Conservation (phyloP, 2,329 filamentous ascomycete species). For the Trichoderma lentiforme region DNA sequence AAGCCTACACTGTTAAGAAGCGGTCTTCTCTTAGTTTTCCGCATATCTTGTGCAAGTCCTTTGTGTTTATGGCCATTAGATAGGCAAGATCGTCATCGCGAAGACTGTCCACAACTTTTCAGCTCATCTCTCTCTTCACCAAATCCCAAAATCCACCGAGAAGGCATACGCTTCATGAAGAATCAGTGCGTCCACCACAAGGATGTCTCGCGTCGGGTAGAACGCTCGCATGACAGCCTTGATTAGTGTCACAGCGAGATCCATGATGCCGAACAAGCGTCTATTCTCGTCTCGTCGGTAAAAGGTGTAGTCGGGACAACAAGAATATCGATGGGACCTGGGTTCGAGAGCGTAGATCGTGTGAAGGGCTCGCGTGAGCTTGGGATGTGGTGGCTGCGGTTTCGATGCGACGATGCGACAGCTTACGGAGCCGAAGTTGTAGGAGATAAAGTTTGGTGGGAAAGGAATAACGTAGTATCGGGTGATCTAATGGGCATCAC, state of each 20-base stretch:
- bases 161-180: conserved; percentile 70
- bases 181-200: conserved; percentile 82
- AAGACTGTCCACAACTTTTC: conserved; percentile 60
- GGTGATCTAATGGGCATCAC: not conserved
- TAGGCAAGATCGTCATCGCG: conserved; percentile 85
- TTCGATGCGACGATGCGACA: not conserved
- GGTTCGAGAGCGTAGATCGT: not conserved
- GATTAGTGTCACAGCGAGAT: conserved; percentile 70
- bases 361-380: not conserved
- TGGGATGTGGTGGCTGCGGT: not conserved
- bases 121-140: conserved; percentile 55
- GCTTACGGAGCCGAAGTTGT: not conserved
- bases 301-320: not conserved
- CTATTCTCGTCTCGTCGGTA: not conserved
- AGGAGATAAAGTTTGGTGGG: not conserved
- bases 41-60: conserved; percentile 87
- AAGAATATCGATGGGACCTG: no score
- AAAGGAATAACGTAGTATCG: not conserved
- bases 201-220: conserved; percentile 78
- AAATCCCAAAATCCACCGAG: not conserved
- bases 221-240: conserved; percentile 84
- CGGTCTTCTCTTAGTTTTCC: conserved; percentile 82
- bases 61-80: conserved; percentile 83
- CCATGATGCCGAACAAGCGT: conserved; percentile 36
- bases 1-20: conserved; percentile 71